Evolutionary conservation across 768 basidiomycete species (phyloP).

Genomic region (Lactarius sanguifluus): DNA sequence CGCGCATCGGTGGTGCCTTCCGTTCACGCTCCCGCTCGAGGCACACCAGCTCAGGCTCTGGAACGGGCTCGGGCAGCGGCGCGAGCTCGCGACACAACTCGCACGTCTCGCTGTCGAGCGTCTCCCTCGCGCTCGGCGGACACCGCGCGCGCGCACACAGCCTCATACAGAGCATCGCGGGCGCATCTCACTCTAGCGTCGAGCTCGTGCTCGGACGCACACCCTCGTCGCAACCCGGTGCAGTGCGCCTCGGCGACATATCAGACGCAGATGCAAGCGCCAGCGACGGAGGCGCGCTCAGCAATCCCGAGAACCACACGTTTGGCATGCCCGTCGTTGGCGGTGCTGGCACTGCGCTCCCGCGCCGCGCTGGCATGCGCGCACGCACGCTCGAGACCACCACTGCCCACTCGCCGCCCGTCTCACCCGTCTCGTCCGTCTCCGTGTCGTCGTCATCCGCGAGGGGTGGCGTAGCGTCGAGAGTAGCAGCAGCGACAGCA

Average conservation of each 20-base stretch:
- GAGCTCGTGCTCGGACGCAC: constrained; percentile 47
- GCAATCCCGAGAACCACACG: constrained; percentile 67
- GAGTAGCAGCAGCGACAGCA: not conserved
- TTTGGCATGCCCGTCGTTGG: constrained; percentile 58
- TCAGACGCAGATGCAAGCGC: constrained; percentile 48
- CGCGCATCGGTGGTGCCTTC: constrained; percentile 39
- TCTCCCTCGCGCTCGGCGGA: constrained; percentile 34
- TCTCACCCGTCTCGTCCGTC: not conserved
- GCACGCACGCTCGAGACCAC: constrained; percentile 18
- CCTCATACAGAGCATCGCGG: constrained; percentile 61
- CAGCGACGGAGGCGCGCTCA: constrained; percentile 46
- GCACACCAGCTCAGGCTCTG: constrained; percentile 26
- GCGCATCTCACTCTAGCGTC: constrained; percentile 60
- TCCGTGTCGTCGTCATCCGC: not conserved
- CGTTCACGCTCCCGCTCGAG: constrained; percentile 24
- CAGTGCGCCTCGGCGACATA: constrained; percentile 2
- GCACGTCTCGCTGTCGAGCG: constrained; percentile 29
- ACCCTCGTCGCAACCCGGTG: not conserved
- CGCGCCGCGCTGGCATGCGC: constrained; percentile 28
- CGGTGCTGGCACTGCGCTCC: constrained; percentile 40
- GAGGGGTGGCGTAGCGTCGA: not conserved
- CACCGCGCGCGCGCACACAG: constrained; percentile 63
- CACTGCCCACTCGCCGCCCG: constrained; percentile 1
- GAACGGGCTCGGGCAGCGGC: constrained; percentile 19
- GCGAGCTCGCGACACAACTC: constrained; percentile 35